Conservation (phyloP, 2,329 filamentous ascomycete species). For the Colletotrichum caudatum region DNA sequence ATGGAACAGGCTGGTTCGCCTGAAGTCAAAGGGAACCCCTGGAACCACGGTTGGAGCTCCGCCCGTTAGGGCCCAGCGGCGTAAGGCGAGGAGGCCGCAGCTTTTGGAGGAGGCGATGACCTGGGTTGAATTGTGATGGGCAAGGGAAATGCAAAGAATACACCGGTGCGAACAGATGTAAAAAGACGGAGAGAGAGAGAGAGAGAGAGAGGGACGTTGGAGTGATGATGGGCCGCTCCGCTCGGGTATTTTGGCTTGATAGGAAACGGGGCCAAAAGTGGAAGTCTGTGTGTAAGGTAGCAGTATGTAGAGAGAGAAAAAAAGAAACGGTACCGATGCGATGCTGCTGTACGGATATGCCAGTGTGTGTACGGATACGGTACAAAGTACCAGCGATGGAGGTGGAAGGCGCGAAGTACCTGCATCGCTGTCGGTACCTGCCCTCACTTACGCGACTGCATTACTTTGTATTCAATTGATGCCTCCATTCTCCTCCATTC, state of each 20-base stretch:
- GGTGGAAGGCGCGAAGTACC: neutral
- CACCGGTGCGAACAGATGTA: too few species aligned
- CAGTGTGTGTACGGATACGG: too few species aligned
- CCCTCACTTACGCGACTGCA: neutral
- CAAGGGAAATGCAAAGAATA: neutral
- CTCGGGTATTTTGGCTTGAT: slow-evolving; percentile 22
- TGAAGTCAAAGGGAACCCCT: slow-evolving; percentile 27
- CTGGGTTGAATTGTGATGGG: neutral
- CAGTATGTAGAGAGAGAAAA: too few species aligned
- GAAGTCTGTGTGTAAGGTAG: neutral
- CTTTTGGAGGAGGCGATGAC: neutral
- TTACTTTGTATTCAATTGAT: neutral
- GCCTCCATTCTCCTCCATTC: neutral
- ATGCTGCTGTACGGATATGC: too few species aligned
- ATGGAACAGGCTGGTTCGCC: slow-evolving; percentile 30
- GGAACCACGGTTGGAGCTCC: slow-evolving; percentile 26
- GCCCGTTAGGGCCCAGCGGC: slow-evolving; percentile 16
- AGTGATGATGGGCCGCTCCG: slow-evolving; percentile 14
- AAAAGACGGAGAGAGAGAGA: neutral
- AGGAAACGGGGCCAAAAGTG: slow-evolving; percentile 4
- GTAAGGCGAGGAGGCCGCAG: slow-evolving; percentile 15
- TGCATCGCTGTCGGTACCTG: slow-evolving; percentile 8
- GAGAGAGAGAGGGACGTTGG: neutral
- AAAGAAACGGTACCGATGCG: neutral
- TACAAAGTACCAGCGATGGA: neutral